Conservation (phyloP, 768 basidiomycete genomes). For the Russula griseocarnosa region DNA sequence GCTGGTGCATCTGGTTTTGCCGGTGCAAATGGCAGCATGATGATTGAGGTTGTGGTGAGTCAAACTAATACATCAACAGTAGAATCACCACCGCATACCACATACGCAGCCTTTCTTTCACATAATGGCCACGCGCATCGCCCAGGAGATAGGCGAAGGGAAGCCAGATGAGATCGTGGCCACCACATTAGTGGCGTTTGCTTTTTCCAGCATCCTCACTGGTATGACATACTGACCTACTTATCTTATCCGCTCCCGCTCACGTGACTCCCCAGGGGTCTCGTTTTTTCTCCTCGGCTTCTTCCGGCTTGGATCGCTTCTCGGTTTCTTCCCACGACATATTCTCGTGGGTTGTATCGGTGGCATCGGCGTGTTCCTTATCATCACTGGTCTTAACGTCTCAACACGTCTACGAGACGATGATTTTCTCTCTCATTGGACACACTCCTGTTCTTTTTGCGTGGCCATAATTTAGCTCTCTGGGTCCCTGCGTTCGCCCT, state of each 20-base stretch:
- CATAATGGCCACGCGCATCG: conserved; percentile 77
- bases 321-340: conserved; percentile 95
- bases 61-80: not conserved
- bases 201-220: conserved; percentile 82
- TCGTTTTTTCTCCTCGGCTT: conserved; percentile 85
- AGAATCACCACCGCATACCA: not conserved
- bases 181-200: conserved; percentile 86
- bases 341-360: conserved; percentile 97
- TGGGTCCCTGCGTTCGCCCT: conserved; percentile 80
- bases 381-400: conserved; percentile 86
- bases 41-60: conserved; percentile 92
- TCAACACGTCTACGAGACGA: conserved; percentile 78
- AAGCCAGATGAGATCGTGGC: conserved; percentile 73
- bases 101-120: conserved; percentile 89
- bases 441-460: conserved; percentile 65
- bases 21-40: conserved; percentile 92
- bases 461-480: conserved; percentile 57
- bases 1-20: conserved; percentile 85
- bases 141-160: conserved; percentile 63
- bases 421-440: conserved; percentile 59
- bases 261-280: conserved; percentile 44
- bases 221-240: conserved; percentile 43
- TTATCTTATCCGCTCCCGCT: conserved; percentile 12
- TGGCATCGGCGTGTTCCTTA: conserved; percentile 91
- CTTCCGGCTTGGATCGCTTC: conserved; percentile 75